Base-by-base conservation (phyloP, 805 yeast genomes). In the Wickerhamiella brachini region DNA sequence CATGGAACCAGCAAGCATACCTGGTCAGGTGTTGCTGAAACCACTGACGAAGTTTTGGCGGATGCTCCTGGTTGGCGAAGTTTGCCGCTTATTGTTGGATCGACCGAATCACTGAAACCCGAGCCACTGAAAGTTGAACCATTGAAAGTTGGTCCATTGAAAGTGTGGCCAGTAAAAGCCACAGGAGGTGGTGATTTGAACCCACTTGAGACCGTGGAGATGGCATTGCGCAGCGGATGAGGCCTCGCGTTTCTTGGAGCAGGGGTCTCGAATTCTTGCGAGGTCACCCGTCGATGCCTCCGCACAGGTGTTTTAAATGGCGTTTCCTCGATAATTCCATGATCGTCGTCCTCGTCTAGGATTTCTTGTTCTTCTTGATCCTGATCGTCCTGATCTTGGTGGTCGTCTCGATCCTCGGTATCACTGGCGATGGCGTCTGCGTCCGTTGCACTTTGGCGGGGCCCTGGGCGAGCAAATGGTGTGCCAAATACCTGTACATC, bases 321-420 rank as follows among this genome's bases (percentile, higher is more conserved):
- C 8, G 47, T 45, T 29, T 45, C 47, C 39, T 45, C 39, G 18
- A 45, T 45, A 2, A 45, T 12, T 12, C 39, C 66, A 22, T 68
- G 49, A 26, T 64, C 66, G n/a, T 61, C 65, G 53, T 52, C 58
- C 42, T 54, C 57, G 17, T 17, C 41, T 37, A 4, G 15, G 9
- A 15, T 12, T 20, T 29, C 47, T 12, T 45, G 41, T 5, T 26
- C 26, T 8, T 64, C 66, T 17, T 61, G 65, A 53, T 52, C 58
- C n/a, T 45, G 41, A n/a, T 61, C 65, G 54, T 52, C 58, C 39
- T 54, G 56, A n/a, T 17, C 41, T 2, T 9, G 21, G 23, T 24
- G 21, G 23, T 29, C 47, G 8, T 29, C 34, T 12, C 12, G 8
- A 12, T 29, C 34, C 34, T 29, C 47, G 15, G 34, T 29, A 18